phyloP scores from a whole-genome alignment of 805 yeast genomes.

The Kregervanrija pseudodelftensis region DNA sequence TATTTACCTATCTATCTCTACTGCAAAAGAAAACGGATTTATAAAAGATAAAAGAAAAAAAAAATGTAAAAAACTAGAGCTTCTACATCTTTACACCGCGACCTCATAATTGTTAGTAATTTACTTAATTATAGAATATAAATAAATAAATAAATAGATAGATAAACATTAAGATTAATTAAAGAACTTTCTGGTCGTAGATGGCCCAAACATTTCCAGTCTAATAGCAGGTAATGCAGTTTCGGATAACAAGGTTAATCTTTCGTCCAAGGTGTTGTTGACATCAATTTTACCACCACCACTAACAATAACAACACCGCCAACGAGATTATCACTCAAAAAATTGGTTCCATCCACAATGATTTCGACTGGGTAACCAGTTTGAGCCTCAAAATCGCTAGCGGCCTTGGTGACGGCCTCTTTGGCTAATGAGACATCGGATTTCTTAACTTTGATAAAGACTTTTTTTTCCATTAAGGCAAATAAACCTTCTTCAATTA shows the following conservation, averaged over 20 bases:
- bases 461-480: conserved; percentile 69
- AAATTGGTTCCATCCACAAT: conserved; percentile 47
- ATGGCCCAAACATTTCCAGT: conserved; percentile 80
- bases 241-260: conserved; percentile 74
- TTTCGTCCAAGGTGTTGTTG: conserved; percentile 89
- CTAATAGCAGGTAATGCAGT: conserved; percentile 90
- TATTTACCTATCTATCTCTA: too few species aligned
- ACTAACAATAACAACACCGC: conserved; percentile 76
- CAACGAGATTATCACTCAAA: conserved; percentile 62
- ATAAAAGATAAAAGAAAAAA: too few species aligned
- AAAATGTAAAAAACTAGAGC: too few species aligned
- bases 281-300: conserved; percentile 79
- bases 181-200: conserved; percentile 82
- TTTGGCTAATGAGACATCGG: conserved; percentile 54
- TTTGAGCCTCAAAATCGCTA: conserved; percentile 52
- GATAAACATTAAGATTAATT: conserved; percentile 39
- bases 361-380: conserved; percentile 51
- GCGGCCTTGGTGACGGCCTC: conserved; percentile 57
- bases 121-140: background rate
- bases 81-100: too few species aligned
- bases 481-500: conserved; percentile 71
- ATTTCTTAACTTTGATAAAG: conserved; percentile 57
- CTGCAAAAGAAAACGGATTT: too few species aligned
- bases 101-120: too few species aligned
- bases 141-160: background rate